phyloP scores from a whole-genome alignment of 2,329 filamentous ascomycete species.

The Coccinonectria pachysandricola region DNA sequence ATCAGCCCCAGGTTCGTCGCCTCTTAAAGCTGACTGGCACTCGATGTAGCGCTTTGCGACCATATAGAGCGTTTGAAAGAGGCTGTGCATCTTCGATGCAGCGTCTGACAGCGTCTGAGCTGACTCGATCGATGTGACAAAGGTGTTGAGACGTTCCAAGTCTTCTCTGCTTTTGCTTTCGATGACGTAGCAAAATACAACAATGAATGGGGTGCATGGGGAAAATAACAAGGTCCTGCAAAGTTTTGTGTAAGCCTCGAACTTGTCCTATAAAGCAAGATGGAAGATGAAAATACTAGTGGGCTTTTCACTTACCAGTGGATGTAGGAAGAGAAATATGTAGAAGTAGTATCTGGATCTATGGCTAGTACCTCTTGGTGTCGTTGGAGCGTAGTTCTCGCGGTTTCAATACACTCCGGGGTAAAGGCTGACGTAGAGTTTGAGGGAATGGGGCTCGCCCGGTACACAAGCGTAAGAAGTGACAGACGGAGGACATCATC shows the following conservation, averaged over 20 bases:
- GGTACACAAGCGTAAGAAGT: conserved; percentile 5
- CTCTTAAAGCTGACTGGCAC: not conserved
- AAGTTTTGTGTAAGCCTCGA: not conserved
- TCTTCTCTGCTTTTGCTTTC: not conserved
- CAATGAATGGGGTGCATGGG: conserved; percentile 1
- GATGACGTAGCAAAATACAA: conserved; percentile 1
- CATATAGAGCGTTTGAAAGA: not conserved
- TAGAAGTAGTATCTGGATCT: not conserved
- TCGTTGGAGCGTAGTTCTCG: not conserved
- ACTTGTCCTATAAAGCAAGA: not conserved
- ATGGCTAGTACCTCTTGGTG: not conserved
- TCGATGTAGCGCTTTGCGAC: not conserved
- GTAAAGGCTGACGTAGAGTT: conserved; percentile 1
- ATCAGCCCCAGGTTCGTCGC: no score
- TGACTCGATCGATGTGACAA: conserved; percentile 1
- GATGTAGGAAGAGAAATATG: not conserved
- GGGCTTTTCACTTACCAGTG: conserved; percentile 1
- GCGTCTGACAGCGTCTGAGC: not conserved
- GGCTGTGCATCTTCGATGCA: conserved; percentile 1
- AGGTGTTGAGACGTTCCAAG: not conserved
- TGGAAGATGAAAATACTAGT: not conserved
- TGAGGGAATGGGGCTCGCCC: conserved; percentile 1
- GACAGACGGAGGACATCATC: conserved; percentile 6
- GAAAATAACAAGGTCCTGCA: conserved; percentile 1
- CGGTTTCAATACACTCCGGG: conserved; percentile 3